Percentiles rank a stretch among this genome's conserved stretches.
phyloP scores from a whole-genome alignment of 495 filamentous ascomycete species.

The Cryomyces minteri region DNA sequence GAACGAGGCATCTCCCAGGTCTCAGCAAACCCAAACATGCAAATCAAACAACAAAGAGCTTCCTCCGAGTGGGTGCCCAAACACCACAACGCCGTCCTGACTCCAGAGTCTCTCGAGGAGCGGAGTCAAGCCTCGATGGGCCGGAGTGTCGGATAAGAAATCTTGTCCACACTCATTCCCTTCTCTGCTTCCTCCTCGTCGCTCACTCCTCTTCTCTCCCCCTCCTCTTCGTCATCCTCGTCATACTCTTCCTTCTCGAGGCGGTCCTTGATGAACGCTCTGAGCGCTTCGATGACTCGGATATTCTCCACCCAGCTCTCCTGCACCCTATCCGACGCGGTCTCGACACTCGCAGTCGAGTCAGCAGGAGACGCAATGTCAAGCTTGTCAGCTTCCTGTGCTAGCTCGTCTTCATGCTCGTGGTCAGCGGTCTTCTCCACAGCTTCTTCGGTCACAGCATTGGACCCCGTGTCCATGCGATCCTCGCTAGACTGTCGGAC shows the following conservation, averaged over 20 bases:
- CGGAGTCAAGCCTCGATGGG: too few relatives aligned
- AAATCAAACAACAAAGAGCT: too few relatives aligned
- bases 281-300: conserved; percentile 57
- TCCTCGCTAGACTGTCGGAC: background rate
- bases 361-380: background rate
- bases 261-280: conserved; percentile 44
- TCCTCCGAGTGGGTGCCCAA: too few relatives aligned
- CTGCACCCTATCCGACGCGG: conserved; percentile 27
- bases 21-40: too few relatives aligned
- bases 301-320: conserved; percentile 74
- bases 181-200: too few relatives aligned
- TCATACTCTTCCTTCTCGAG: conserved; percentile 45
- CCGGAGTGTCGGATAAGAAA: too few relatives aligned
- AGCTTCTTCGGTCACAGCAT: background rate
- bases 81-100: too few relatives aligned
- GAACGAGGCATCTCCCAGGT: too few relatives aligned
- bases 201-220: background rate
- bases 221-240: background rate
- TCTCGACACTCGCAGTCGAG: background rate
- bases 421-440: background rate
- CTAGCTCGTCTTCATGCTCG: conserved; percentile 3
- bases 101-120: too few relatives aligned
- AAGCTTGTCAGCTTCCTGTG: conserved; percentile 2
- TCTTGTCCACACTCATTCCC: too few relatives aligned
- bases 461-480: background rate